Conservation (phyloP, 2,329 filamentous ascomycete genomes). For the Arthrobotrys megalospora region DNA sequence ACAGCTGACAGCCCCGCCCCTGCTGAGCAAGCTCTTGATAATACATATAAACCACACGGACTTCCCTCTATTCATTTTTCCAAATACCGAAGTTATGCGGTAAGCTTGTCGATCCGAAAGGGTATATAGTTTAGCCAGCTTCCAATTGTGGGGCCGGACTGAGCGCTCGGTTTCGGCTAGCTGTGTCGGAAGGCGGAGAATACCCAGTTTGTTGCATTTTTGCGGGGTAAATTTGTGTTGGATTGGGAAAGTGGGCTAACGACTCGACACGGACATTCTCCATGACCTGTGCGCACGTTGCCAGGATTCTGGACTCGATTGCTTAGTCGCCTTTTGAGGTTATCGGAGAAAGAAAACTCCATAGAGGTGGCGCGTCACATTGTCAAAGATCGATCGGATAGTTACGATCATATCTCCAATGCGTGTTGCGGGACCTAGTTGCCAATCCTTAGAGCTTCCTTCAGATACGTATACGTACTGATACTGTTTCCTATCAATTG, state of each 20-base stretch:
- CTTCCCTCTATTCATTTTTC: not conserved
- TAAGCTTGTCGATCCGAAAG: slow-evolving; percentile 35
- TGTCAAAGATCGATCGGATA: no score
- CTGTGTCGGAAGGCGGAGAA: slow-evolving; percentile 41
- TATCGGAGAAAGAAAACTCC: not conserved
- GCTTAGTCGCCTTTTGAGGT: not conserved
- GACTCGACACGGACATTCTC: slow-evolving; percentile 13
- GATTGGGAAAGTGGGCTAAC: not conserved
- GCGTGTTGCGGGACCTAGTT: no score
- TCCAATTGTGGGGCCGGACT: slow-evolving; percentile 20
- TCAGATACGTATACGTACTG: no score
- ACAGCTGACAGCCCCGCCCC: slow-evolving; percentile 10
- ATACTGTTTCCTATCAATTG: no score
- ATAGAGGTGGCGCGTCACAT: not conserved
- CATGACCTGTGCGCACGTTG: not conserved
- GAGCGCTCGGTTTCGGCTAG: slow-evolving; percentile 28
- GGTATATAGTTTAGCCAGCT: slow-evolving; percentile 7
- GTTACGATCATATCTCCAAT: no score
- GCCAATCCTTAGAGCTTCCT: no score
- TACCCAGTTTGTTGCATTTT: slow-evolving; percentile 56
- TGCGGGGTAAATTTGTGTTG: slow-evolving; percentile 34
- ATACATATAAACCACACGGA: slow-evolving; percentile 2
- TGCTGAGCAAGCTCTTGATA: slow-evolving; percentile 51
- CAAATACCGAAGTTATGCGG: slow-evolving; percentile 9
- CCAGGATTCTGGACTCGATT: not conserved